A percentile compares a stretch with the other conserved stretches of the same genome.
Evolutionary conservation across 805 yeast genomes (phyloP).

Genomic region (Yamadazyma ubonensis): DNA sequence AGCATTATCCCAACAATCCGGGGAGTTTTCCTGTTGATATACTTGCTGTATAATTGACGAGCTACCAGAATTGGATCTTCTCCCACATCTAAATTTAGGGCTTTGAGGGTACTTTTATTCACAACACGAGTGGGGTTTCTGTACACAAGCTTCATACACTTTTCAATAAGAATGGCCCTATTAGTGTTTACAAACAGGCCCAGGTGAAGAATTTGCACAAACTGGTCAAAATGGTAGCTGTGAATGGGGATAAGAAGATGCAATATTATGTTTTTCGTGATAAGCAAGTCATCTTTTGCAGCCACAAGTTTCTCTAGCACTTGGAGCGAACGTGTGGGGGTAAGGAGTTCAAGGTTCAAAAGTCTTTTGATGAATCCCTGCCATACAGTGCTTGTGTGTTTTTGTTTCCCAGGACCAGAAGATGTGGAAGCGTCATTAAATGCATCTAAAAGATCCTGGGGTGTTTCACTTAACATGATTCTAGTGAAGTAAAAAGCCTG

Average conservation of each 20-base stretch:
- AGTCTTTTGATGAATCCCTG: conserved; percentile 33
- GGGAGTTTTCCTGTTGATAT: conserved; percentile 23
- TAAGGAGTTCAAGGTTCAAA: conserved; percentile 31
- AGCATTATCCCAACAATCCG: conserved; percentile 34
- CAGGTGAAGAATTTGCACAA: conserved; percentile 14
- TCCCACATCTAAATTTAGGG: too few species aligned
- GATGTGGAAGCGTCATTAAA: conserved; percentile 29
- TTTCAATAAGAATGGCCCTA: conserved; percentile 22
- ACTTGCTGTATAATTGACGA: conserved; percentile 23
- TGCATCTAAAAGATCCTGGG: conserved; percentile 34
- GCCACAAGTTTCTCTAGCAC: conserved; percentile 26
- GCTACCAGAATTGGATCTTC: neutral
- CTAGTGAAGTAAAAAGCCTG: conserved; percentile 24
- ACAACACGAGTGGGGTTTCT: conserved; percentile 9
- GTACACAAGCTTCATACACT: conserved; percentile 29
- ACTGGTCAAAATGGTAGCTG: conserved; percentile 12
- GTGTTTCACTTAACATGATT: conserved; percentile 27
- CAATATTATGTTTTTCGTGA: conserved; percentile 33
- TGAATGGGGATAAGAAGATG: conserved; percentile 30
- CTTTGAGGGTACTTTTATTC: too few species aligned
- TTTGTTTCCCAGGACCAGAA: conserved; percentile 3
- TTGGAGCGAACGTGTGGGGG: conserved; percentile 25
- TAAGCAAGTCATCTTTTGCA: conserved; percentile 20
- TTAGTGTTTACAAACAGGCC: conserved; percentile 3
- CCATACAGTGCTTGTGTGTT: conserved; percentile 33